Percentiles rank a stretch among this genome's conserved stretches.
These are phyloP conservation scores for Osmozyma mogii DNA, from an alignment of 805 yeast genomes.

Conservation along the genomic window DNA sequence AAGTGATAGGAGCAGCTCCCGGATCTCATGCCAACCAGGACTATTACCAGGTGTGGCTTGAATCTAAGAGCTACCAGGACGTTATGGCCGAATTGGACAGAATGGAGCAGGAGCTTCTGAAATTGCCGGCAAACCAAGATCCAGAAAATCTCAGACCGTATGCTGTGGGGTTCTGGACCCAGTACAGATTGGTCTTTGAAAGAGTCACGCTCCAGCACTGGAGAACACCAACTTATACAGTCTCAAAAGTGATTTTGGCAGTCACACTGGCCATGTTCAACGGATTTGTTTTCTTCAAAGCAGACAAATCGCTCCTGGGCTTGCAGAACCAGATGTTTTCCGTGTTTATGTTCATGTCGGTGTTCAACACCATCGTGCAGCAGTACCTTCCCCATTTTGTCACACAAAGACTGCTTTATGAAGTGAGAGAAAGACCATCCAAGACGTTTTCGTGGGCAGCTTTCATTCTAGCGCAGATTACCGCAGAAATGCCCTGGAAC, in stretches of 20 bases:
- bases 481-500: background rate
- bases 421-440: slow-evolving; percentile 1
- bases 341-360: background rate
- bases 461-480: background rate
- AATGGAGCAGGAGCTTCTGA: background rate
- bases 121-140: background rate
- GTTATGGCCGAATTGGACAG: background rate
- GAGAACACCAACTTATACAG: background rate
- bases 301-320: background rate
- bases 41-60: background rate
- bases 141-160: background rate
- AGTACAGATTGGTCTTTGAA: background rate
- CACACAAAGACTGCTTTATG: background rate
- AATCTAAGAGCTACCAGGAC: background rate
- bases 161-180: background rate
- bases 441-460: slow-evolving; percentile 1
- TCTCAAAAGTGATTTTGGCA: background rate
- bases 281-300: background rate
- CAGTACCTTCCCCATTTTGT: background rate
- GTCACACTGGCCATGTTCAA: background rate
- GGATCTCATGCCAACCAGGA: slow-evolving; percentile 1
- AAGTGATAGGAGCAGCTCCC: slow-evolving; percentile 1
- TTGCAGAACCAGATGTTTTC: slow-evolving; percentile 1
- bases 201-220: background rate
- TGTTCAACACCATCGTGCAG: background rate